Evolutionary conservation across 2,329 filamentous ascomycete genomes (phyloP).

Genomic region (Chalaropsis ovoidea): DNA sequence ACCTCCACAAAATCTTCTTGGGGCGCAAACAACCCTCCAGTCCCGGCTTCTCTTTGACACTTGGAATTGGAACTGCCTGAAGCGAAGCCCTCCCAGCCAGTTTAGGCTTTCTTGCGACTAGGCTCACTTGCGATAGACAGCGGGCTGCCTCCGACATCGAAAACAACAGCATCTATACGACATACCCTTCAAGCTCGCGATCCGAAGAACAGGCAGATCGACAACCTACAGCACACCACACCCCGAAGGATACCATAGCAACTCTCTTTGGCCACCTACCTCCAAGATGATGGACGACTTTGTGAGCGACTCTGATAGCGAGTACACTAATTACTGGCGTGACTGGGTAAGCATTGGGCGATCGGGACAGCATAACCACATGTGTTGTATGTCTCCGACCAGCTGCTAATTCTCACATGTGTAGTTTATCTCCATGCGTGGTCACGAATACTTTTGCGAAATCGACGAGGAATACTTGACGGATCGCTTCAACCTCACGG

Average conservation of each 20-base stretch:
- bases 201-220: background rate
- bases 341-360: constrained; percentile 73
- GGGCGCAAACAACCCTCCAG: background rate
- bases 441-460: constrained; percentile 99
- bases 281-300: constrained; percentile 76
- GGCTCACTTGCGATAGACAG: background rate
- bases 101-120: background rate
- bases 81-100: too few relatives aligned
- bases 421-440: constrained; percentile 93
- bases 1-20: background rate
- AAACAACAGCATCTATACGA: background rate
- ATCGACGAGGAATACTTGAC: constrained; percentile 98
- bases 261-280: background rate
- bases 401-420: constrained; percentile 18
- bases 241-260: background rate
- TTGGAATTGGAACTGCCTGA: too few relatives aligned
- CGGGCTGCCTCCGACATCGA: background rate
- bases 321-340: constrained; percentile 98
- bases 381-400: background rate
- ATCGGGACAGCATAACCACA: background rate
- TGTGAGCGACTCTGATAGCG: constrained; percentile 93
- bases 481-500: constrained; percentile 95
- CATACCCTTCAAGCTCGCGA: background rate
- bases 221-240: background rate
- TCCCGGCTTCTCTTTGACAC: background rate